phyloP scores from a whole-genome alignment of 306 rosid genomes.

The Lupinus albus region DNA sequence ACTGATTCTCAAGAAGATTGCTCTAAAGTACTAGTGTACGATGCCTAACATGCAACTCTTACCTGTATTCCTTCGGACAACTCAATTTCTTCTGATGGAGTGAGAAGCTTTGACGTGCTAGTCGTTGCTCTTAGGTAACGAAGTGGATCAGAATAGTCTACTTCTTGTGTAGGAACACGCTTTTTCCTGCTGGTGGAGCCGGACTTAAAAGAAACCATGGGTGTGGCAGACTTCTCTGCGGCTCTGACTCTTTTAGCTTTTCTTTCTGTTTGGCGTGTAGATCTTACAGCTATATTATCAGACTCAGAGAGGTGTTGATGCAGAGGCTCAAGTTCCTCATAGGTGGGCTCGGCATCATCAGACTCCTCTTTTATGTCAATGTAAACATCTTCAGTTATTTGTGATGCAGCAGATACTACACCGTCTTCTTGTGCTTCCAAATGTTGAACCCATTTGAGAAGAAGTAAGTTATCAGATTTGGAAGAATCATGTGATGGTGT shows the following conservation, averaged over 20 bases:
- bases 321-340: constrained; percentile 64
- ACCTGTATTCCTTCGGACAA: constrained; percentile 96
- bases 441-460: constrained; percentile 62
- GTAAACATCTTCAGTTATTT: constrained; percentile 46
- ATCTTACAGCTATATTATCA: constrained; percentile 64
- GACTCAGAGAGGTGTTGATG: constrained; percentile 58
- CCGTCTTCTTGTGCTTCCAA: constrained; percentile 52
- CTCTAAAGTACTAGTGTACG: constrained; percentile 29
- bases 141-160: constrained; percentile 83
- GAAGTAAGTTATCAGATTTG: constrained; percentile 50
- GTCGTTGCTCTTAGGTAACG: constrained; percentile 82
- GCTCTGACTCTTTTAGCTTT: constrained; percentile 85
- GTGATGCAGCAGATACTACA: constrained; percentile 42
- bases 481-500: constrained; percentile 36
- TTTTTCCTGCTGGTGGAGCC: constrained; percentile 69
- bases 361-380: constrained; percentile 44
- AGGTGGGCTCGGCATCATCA: constrained; percentile 52
- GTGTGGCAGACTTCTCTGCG: constrained; percentile 71
- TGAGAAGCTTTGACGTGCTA: constrained; percentile 69
- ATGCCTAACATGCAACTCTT: constrained; percentile 31
- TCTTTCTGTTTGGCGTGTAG: constrained; percentile 81
- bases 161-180: constrained; percentile 69
- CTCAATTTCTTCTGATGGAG: constrained; percentile 72
- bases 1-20: constrained; percentile 17
- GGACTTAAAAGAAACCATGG: constrained; percentile 62